Base-by-base conservation (phyloP, 352 stramenopile species). In the Phytophthora brassicae region DNA sequence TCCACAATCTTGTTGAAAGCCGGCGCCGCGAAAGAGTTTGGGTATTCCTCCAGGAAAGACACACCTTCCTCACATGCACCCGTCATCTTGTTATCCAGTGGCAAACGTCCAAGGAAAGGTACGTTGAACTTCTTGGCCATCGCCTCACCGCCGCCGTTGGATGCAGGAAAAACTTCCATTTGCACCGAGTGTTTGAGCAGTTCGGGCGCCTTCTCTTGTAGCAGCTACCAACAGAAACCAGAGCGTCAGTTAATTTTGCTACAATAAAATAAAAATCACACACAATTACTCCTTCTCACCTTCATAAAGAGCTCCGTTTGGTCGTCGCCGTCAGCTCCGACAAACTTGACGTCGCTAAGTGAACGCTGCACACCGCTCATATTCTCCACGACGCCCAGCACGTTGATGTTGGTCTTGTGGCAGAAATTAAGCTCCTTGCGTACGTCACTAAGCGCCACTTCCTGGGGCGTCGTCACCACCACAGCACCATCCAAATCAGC, bases 351-450 rank as follows among this genome's bases (percentile, higher is more conserved):
- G 38, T 90, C 73, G 12, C 70, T 69, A 1, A 98, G 69, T 24
- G 63, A 69, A 9, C 96, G 89, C 71, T 94, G 80, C 38, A 99
- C 86, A 41, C 83, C 85, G 45, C 92, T 97, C 98, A 99, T 99
- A 74, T 99, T 99, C 79, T 99, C 98, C 13, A 99, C 91, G 5
- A 99, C 88, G 2, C 86, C 81, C 0, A 92, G 66, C 29, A 92
- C 81, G 41, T 89, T 74, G 60, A 94, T 90, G 49, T 94, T 91
- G 31, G 84, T 94, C 77, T 99, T 99, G 68, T 89, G 90, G 74
- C 97, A 99, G 76, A 99, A 99, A 76, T 98, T 99, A n/a, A 99
- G 79, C 73, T 99, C 97, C 73, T 99, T 99, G 54, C 98, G 89
- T 4, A 99, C 98, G 71, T 99, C 98, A 6, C 88, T 96, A 69